Base-by-base conservation (phyloP, 805 yeast genomes). In the Saturnispora mendoncae region DNA sequence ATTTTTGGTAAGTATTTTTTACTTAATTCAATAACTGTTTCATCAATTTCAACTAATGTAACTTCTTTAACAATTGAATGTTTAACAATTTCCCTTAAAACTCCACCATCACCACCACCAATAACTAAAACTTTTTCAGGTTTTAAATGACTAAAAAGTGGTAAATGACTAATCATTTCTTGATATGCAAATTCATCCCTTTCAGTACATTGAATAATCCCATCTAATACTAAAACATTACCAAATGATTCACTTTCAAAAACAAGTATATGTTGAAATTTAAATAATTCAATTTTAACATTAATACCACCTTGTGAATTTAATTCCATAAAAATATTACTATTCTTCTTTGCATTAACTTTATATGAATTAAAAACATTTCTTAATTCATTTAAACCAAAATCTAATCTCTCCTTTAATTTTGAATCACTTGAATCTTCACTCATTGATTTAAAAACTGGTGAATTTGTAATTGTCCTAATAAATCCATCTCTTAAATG, bases 51-150 rank as follows among this genome's bases (percentile, higher is more conserved):
- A n/a, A 95, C 87, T 51, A 90, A 71, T 67, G 84, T 75, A 36
- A 94, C 95, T 65, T 81, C 82, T 63, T 87, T 95, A 42, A 90
- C 85, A 46, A 74, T 62, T 39, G 74, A 78, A 66, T 90, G 96
- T 67, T 90, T 90, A 58, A 87, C 84, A 58, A 88, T 73, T 66
- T 90, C 97, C 67, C 97, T 78, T 56, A 90, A 74, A 39, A 90
- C 97, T 65, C 97, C 97, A 54, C 98, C 98, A 63, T 90, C 98
- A 58, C 98, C 98, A 50, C 98, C 98, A 45, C 98, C 98, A 57
- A 90, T 84, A 49, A 90, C 97, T 43, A 90, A 71, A 19, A 94
- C 97, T 55, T 74, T 80, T 72, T 84, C 85, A 44, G 97, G 96
- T 32, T 68, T 54, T 3, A 76, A 74, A 62, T 87, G 97, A 9